phyloP scores from a whole-genome alignment of 768 basidiomycete genomes.

The Fomitopsis pulvina region DNA sequence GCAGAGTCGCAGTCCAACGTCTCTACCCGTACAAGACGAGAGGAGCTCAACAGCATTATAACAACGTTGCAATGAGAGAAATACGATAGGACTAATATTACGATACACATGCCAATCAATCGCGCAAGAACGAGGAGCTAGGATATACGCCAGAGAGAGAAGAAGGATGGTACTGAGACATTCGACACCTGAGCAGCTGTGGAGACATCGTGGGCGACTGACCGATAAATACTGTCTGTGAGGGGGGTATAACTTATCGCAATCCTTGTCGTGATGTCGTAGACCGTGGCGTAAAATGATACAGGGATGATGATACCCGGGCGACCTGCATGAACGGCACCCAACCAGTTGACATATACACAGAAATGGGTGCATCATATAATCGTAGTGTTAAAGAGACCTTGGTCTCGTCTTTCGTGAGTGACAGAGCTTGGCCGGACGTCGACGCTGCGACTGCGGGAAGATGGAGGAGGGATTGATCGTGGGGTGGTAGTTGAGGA shows the following conservation, averaged over 20 bases:
- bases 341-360: too few relatives aligned
- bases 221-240: neutral
- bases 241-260: neutral
- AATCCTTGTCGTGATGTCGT: neutral
- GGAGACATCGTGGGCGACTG: neutral
- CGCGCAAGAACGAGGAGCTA: neutral
- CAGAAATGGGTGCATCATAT: neutral
- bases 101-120: neutral
- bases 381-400: neutral
- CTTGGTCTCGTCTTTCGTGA: neutral
- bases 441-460: conserved; percentile 4
- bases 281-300: neutral
- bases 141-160: neutral
- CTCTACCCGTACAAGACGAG: too few relatives aligned
- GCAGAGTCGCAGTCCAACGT: too few relatives aligned
- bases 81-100: neutral
- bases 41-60: too few relatives aligned
- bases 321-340: too few relatives aligned
- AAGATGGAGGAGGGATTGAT: conserved; percentile 3
- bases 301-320: too few relatives aligned
- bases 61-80: neutral
- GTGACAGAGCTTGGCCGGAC: neutral
- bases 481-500: conserved; percentile 12
- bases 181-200: neutral
- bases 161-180: neutral